Conservation (phyloP, 73 alveolate species). For the Paramecium biaurelia region DNA sequence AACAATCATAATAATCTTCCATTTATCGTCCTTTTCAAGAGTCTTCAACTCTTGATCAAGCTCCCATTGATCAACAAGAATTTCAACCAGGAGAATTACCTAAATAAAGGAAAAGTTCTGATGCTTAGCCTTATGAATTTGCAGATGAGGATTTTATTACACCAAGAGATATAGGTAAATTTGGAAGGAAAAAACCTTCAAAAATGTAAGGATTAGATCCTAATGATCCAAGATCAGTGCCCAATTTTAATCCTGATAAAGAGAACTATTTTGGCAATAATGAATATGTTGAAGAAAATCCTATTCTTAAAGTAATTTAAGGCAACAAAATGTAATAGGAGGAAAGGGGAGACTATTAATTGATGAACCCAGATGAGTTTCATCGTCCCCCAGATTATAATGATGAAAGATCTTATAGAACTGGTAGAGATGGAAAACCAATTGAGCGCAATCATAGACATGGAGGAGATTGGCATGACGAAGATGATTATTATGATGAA, state of each 20-base stretch:
- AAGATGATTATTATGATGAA: neutral
- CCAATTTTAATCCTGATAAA: neutral
- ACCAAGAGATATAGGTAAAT: neutral
- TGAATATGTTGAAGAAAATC: neutral
- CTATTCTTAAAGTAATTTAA: neutral
- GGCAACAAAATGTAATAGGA: neutral
- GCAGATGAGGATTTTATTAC: neutral
- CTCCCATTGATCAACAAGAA: neutral
- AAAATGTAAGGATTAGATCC: neutral
- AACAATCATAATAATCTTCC: neutral
- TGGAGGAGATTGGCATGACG: neutral
- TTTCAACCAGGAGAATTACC: neutral
- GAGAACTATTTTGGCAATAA: neutral
- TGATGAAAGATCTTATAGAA: neutral
- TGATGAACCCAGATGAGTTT: neutral
- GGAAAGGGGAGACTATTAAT: conserved; percentile 6
- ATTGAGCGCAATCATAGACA: neutral
- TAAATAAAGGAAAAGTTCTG: neutral
- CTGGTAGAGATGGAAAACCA: neutral
- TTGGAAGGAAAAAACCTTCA: neutral
- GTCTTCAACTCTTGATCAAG: neutral
- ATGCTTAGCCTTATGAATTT: neutral
- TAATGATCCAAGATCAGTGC: conserved; percentile 3
- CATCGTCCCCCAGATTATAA: neutral
- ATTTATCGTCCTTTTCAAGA: neutral